phyloP scores from a whole-genome alignment of 2,329 filamentous ascomycete genomes.

The Hypoxylon sp. region DNA sequence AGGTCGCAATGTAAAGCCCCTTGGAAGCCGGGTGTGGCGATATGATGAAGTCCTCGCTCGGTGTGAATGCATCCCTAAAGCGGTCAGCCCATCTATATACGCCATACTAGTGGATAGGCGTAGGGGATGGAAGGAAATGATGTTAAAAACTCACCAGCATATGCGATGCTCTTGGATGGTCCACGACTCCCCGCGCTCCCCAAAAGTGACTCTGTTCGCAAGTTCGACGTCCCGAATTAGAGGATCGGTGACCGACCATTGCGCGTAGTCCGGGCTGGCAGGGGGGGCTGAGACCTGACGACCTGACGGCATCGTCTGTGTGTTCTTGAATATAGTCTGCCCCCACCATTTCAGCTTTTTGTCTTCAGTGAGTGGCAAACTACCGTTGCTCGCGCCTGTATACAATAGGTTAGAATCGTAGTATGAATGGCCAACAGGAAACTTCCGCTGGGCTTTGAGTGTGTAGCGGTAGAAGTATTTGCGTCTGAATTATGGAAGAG shows the following conservation, averaged over 20 bases:
- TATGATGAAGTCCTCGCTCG: conserved; percentile 74
- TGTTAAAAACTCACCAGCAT: conserved; percentile 70
- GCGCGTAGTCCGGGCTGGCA: conserved; percentile 68
- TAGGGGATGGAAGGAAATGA: neutral
- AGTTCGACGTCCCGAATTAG: conserved; percentile 72
- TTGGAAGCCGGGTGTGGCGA: conserved; percentile 66
- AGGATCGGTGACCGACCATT: conserved; percentile 71
- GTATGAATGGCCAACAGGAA: neutral
- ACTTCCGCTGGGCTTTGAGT: neutral
- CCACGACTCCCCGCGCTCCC: conserved; percentile 68
- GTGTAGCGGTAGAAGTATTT: neutral
- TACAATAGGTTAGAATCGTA: conserved; percentile 1
- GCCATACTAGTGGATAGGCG: neutral
- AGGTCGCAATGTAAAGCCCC: conserved; percentile 73
- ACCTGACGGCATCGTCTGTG: conserved; percentile 66
- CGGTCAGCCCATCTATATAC: neutral
- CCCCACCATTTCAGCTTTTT: conserved; percentile 73
- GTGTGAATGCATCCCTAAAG: conserved; percentile 76
- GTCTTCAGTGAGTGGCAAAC: conserved; percentile 67
- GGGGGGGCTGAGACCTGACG: conserved; percentile 71
- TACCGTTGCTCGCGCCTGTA: conserved; percentile 70
- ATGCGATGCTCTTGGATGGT: conserved; percentile 74
- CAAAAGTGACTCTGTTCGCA: conserved; percentile 72
- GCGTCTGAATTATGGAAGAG: too few relatives aligned
- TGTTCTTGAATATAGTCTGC: conserved; percentile 71